Percentiles rank a stretch among this genome's conserved stretches.
Conservation (phyloP, 768 basidiomycete species). For the Candolleomyces eurysporus region DNA sequence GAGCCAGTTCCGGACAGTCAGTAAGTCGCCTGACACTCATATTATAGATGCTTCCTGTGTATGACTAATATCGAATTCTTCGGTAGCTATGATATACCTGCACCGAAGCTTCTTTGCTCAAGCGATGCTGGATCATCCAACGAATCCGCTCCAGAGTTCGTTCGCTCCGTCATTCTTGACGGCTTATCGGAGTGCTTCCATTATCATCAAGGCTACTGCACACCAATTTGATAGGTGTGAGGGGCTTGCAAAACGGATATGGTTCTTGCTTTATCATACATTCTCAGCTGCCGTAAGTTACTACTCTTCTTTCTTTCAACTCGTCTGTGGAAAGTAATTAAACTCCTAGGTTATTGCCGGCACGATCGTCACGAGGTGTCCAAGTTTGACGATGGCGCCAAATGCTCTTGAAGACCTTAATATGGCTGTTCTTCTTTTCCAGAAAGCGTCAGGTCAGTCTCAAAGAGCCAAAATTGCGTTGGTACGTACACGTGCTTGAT, state of each 20-base stretch:
- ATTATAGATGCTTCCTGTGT: not conserved
- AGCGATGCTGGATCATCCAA: slow-evolving; percentile 51
- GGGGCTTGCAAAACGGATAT: slow-evolving; percentile 46
- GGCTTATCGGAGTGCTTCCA: slow-evolving; percentile 49
- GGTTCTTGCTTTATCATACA: slow-evolving; percentile 50
- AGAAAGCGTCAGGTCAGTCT: slow-evolving; percentile 41
- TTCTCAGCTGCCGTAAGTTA: slow-evolving; percentile 47
- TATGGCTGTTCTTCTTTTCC: slow-evolving; percentile 44
- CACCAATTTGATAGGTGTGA: slow-evolving; percentile 49
- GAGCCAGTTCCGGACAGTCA: slow-evolving; percentile 56
- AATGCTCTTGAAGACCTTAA: slow-evolving; percentile 50
- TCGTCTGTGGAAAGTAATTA: not conserved
- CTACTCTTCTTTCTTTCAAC: no score
- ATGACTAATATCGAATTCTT: not conserved
- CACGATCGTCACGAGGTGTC: slow-evolving; percentile 57
- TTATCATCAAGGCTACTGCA: slow-evolving; percentile 48
- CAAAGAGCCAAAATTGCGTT: slow-evolving; percentile 46
- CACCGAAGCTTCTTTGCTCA: slow-evolving; percentile 60
- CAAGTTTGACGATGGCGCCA: slow-evolving; percentile 46
- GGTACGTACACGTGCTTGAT: slow-evolving; percentile 24
- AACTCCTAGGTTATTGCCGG: slow-evolving; percentile 50
- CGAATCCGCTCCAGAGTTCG: slow-evolving; percentile 52
- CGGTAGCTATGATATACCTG: slow-evolving; percentile 49
- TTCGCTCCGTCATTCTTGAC: slow-evolving; percentile 58
- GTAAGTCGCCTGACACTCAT: slow-evolving; percentile 35